These are phyloP conservation scores for Hysterium pulicare DNA, from an alignment of 2,329 filamentous ascomycete species.

Conservation along the genomic window DNA sequence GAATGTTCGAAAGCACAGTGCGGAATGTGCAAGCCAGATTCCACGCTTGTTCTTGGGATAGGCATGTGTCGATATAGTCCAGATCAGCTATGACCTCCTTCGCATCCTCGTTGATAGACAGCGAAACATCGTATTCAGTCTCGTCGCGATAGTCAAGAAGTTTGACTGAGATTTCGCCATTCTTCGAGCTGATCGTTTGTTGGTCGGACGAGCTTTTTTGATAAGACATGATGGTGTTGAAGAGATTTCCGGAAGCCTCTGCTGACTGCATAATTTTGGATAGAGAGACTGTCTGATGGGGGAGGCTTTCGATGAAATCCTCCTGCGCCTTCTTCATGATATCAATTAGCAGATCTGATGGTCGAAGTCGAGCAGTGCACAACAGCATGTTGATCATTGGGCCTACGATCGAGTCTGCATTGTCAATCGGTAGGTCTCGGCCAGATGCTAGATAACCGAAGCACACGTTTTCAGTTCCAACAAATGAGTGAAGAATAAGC, in stretches of 20 bases:
- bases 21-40: no score
- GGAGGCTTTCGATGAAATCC: constrained; percentile 4
- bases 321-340: constrained; percentile 9
- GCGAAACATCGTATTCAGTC: no score
- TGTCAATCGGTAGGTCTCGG: constrained; percentile 38
- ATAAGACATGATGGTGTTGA: constrained; percentile 41
- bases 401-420: constrained; percentile 43
- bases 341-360: not conserved
- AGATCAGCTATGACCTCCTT: no score
- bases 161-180: no score
- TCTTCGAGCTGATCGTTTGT: no score
- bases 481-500: constrained; percentile 13
- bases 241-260: constrained; percentile 16
- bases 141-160: no score
- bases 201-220: no score
- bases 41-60: no score
- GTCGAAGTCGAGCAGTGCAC: constrained; percentile 3
- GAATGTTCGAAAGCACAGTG: no score
- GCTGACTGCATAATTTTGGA: constrained; percentile 43
- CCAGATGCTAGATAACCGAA: constrained; percentile 22
- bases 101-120: no score
- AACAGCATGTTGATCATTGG: constrained; percentile 36
- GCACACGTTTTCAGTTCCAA: constrained; percentile 10
- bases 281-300: constrained; percentile 5
- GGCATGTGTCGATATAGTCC: no score